Evolutionary conservation across 805 yeast genomes (phyloP).

Genomic region (Huiozyma sinensis): DNA sequence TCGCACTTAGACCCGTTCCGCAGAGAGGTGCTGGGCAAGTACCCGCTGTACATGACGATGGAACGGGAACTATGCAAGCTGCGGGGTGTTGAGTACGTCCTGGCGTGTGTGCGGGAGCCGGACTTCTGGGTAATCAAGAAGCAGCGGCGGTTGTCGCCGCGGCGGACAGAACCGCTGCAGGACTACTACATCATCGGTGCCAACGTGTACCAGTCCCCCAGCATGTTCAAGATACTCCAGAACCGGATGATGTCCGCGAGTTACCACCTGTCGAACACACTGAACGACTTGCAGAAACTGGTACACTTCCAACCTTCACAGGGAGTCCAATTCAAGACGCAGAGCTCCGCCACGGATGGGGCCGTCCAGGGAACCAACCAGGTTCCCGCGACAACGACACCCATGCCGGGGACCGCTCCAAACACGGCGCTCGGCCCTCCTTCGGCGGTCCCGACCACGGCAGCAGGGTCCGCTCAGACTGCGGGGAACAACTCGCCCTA

Average conservation of each 20-base stretch:
- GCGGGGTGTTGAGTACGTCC: slow-evolving; percentile 78
- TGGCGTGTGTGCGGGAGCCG: slow-evolving; percentile 71
- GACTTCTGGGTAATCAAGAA: slow-evolving; percentile 87
- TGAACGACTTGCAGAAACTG: slow-evolving; percentile 36
- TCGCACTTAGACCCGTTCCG: slow-evolving; percentile 16
- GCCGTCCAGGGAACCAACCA: neutral
- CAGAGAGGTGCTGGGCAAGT: slow-evolving; percentile 14
- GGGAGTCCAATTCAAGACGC: slow-evolving; percentile 31
- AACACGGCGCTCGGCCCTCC: slow-evolving; percentile 6
- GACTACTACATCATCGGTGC: slow-evolving; percentile 89
- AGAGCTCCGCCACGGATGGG: neutral
- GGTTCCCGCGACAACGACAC: slow-evolving; percentile 6
- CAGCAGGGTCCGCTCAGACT: neutral
- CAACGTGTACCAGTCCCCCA: slow-evolving; percentile 84
- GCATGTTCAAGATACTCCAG: slow-evolving; percentile 57
- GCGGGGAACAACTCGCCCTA: neutral
- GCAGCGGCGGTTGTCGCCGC: slow-evolving; percentile 51
- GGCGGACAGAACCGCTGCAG: slow-evolving; percentile 36
- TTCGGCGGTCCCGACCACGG: neutral
- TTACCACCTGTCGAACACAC: slow-evolving; percentile 35
- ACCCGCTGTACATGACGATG: slow-evolving; percentile 28
- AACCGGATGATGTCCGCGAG: slow-evolving; percentile 52
- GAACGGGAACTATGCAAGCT: slow-evolving; percentile 58
- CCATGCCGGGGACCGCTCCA: neutral
- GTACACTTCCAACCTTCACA: slow-evolving; percentile 50